Evolutionary conservation across 192 early-diverging fungal genomes (phyloP), one percentile per base, ranked within the genome.

Genomic region (Coemansia sp.): DNA sequence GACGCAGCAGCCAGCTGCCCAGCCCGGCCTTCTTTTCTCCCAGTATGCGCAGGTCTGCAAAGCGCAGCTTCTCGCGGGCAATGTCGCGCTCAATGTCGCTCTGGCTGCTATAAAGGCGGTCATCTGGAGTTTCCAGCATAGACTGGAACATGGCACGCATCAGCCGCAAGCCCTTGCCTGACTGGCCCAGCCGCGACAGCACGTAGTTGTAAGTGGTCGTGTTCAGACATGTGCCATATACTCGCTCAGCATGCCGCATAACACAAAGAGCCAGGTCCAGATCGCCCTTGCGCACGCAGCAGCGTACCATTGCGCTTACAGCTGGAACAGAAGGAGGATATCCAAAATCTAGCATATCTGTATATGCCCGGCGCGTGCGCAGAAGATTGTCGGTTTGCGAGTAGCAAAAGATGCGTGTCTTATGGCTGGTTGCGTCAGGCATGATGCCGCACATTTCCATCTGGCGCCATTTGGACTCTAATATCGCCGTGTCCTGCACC

Each of bases 341-440:
- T 12, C 63, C 63, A 23, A 61, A 36, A 16, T 72, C 63, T 19
- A 72, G 50, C 70, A 72, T 65, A 31, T 72, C 70, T 4, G 63
- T 38, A 48, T 65, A 72, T 15, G 70, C 70, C 0, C 70, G 52
- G 11, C 70, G 62, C 31, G 70, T 72, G 47, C 52, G 37, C 56
- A 72, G 55, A 39, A 61, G 36, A 10, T 65, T 49, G 31, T 65
- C 58, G 6, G 9, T 7, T 43, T 20, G 36, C 35, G 70, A 50
- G 15, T 61, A 54, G 38, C 62, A 65, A 11, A 26, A 18, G 1
- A 72, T 55, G 15, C 70, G 70, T 16, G 49, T 44, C 41, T 35
- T 18, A 39, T 72, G 70, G 45, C 53, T 41, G 8, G 16, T 18
- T 7, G 50, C 53, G 23, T 65, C 54, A 7, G 70, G 58, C 28